These are phyloP conservation scores for Trametes elegans DNA, from an alignment of 768 basidiomycete species.

Conservation along the genomic window DNA sequence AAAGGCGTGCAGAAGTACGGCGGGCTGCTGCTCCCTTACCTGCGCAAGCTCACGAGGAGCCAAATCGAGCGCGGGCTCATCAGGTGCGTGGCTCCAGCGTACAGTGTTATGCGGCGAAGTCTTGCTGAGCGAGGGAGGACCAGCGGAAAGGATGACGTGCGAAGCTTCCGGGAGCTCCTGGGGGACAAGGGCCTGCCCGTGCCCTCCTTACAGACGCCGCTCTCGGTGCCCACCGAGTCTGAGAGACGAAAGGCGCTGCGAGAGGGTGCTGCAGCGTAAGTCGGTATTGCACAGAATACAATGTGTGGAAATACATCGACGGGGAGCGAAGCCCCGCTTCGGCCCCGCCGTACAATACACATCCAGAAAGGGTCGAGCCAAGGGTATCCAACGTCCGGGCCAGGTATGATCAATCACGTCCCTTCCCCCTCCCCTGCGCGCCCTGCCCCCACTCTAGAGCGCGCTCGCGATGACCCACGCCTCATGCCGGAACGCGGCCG, in stretches of 20 bases:
- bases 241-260: constrained; percentile 4
- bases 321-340: not conserved
- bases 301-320: not conserved
- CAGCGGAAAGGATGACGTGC: constrained; percentile 12
- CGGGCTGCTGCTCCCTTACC: constrained; percentile 31
- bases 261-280: not conserved
- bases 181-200: constrained; percentile 3
- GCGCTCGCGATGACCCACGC: constrained; percentile 50
- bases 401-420: not conserved
- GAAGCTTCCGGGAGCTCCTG: constrained; percentile 14
- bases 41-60: constrained; percentile 29
- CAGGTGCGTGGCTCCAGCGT: constrained; percentile 18
- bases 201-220: not conserved
- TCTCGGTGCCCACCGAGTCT: constrained; percentile 1
- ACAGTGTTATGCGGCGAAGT: no score
- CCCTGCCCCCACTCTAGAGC: not conserved
- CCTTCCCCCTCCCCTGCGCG: no score
- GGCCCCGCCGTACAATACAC: not conserved
- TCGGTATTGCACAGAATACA: not conserved
- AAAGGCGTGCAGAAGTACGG: constrained; percentile 28
- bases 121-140: not conserved
- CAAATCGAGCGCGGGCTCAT: constrained; percentile 35
- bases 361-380: not conserved
- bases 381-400: constrained; percentile 4
- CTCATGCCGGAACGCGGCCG: constrained; percentile 65